Conservation (phyloP, 2,329 filamentous ascomycete genomes). For the Fusarium sp. region DNA sequence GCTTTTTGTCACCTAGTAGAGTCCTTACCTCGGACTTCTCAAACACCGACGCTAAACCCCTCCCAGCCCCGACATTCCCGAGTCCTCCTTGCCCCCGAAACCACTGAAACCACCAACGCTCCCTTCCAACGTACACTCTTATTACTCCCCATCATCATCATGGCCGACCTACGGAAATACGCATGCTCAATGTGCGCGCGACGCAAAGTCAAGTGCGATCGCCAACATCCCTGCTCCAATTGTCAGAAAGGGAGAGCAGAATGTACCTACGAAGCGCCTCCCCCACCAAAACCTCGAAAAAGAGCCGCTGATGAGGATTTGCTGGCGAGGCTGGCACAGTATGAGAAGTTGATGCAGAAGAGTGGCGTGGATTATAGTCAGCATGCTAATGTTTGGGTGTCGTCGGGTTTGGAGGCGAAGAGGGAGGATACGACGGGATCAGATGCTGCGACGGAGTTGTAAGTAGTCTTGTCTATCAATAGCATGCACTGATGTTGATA, state of each 20-base stretch:
- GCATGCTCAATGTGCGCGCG: conserved; percentile 35
- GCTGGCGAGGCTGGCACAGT: conserved; percentile 32
- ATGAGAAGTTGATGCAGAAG: conserved; percentile 44
- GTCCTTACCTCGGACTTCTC: neutral
- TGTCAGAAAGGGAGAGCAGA: conserved; percentile 49
- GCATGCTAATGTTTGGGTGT: conserved; percentile 40
- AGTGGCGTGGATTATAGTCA: conserved; percentile 37
- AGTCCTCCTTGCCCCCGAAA: neutral
- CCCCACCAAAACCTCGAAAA: conserved; percentile 39
- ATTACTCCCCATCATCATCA: neutral
- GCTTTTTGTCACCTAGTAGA: too few relatives aligned
- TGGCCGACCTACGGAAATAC: conserved; percentile 4
- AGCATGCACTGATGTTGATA: rapidly evolving
- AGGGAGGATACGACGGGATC: neutral
- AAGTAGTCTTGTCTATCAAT: neutral
- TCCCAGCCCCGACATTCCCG: neutral
- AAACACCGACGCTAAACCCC: neutral
- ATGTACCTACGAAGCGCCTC: conserved; percentile 39
- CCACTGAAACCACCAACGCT: neutral
- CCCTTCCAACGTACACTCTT: too few relatives aligned
- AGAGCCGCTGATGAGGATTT: conserved; percentile 43
- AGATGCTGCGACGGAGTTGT: conserved; percentile 2
- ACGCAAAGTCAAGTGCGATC: conserved; percentile 50
- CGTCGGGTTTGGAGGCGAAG: conserved; percentile 15
- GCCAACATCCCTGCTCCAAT: conserved; percentile 53